A percentile compares a stretch with the other conserved stretches of the same genome.
Conservation (phyloP, 73 alveolate genomes). For the Paramecium tetraurelia region DNA sequence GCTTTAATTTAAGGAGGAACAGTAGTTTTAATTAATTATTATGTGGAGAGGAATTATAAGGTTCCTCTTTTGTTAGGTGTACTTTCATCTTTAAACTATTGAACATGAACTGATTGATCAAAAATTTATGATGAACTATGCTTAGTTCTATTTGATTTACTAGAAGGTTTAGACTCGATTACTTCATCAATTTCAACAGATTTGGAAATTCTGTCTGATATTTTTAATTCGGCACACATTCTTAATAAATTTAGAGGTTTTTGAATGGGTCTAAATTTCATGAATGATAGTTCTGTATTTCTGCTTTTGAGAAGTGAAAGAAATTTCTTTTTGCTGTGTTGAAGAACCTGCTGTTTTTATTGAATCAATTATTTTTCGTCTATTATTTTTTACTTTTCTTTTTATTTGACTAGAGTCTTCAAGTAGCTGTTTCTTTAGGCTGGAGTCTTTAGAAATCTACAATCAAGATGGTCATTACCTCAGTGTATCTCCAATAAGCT, state of each 20-base stretch:
- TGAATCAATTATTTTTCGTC: neutral
- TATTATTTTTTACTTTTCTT: neutral
- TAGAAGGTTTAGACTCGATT: neutral
- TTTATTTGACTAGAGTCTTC: neutral
- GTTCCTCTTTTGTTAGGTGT: neutral
- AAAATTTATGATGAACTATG: neutral
- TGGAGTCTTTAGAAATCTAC: neutral
- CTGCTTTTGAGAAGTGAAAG: neutral
- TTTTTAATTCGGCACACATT: constrained; percentile 25
- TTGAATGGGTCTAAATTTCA: constrained; percentile 24
- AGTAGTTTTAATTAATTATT: neutral
- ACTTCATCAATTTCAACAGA: neutral
- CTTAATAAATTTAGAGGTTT: constrained; percentile 19
- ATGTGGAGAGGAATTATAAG: neutral
- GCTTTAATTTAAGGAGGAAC: neutral
- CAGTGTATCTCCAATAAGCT: neutral
- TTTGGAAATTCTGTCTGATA: neutral
- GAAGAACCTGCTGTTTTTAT: neutral
- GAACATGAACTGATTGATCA: neutral
- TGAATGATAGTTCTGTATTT: neutral
- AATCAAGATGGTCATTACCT: neutral
- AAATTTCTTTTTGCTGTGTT: constrained; percentile 13
- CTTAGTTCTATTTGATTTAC: neutral
- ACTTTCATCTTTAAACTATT: neutral
- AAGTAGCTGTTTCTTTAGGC: neutral